Conservation (phyloP, 2,329 filamentous ascomycete genomes). For the Colletotrichum sp. region DNA sequence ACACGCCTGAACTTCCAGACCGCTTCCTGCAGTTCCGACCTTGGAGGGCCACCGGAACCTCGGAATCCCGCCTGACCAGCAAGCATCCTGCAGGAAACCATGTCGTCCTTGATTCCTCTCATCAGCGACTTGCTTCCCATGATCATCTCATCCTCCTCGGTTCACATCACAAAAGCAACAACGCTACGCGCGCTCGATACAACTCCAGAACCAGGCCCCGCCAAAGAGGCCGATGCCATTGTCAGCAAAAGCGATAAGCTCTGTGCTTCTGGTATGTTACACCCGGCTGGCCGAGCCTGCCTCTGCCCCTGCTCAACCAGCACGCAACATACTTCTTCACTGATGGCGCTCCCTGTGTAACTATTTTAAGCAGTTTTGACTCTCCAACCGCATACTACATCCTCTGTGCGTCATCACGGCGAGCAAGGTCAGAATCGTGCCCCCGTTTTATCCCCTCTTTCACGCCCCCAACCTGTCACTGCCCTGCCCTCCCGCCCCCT, state of each 20-base stretch:
- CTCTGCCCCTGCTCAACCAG: not conserved
- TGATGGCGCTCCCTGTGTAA: constrained; percentile 23
- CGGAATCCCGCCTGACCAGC: not conserved
- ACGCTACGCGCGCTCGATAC: constrained; percentile 19
- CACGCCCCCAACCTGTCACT: not conserved
- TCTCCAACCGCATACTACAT: constrained; percentile 64
- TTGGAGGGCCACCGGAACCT: not conserved
- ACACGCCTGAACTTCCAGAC: not conserved
- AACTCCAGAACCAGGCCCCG: constrained; percentile 42
- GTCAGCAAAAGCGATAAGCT: constrained; percentile 67
- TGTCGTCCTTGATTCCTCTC: constrained; percentile 59
- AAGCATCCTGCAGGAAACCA: constrained; percentile 25
- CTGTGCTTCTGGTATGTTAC: constrained; percentile 65
- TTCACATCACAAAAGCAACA: constrained; percentile 56
- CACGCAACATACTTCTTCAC: not conserved
- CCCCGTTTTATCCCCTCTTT: not conserved
- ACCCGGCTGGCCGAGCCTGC: not conserved
- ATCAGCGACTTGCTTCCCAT: constrained; percentile 64
- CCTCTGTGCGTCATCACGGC: constrained; percentile 71
- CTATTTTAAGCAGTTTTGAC: constrained; percentile 56
- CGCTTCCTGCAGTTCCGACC: not conserved
- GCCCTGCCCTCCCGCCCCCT: not conserved
- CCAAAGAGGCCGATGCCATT: constrained; percentile 56
- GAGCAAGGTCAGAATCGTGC: constrained; percentile 58
- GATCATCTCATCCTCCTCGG: constrained; percentile 59